Evolutionary conservation across 352 stramenopile species (phyloP).

Genomic region (Peronospora belbahrii): DNA sequence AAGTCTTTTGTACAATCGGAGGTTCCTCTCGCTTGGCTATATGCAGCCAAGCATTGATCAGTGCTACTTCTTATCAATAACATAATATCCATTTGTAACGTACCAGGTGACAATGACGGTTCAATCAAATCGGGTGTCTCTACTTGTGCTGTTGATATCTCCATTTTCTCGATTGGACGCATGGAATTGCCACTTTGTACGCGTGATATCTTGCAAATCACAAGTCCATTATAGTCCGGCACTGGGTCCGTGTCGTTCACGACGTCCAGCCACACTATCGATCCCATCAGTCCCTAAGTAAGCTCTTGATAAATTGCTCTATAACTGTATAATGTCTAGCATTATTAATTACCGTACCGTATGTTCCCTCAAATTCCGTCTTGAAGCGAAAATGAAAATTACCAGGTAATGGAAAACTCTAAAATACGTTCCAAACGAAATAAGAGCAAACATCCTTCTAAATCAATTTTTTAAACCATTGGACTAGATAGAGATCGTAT

Average conservation of each 20-base stretch:
- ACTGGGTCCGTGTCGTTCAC: slow-evolving; percentile 59
- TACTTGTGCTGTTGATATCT: slow-evolving; percentile 21
- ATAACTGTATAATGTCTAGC: too few species aligned
- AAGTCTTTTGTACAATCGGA: slow-evolving; percentile 38
- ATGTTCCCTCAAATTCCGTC: slow-evolving; percentile 78
- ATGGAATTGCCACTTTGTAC: slow-evolving; percentile 45
- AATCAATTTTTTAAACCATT: neutral
- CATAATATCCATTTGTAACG: neutral
- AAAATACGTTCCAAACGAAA: slow-evolving; percentile 1
- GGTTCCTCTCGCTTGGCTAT: slow-evolving; percentile 53
- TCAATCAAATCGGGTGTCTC: slow-evolving; percentile 62
- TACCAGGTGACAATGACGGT: slow-evolving; percentile 20
- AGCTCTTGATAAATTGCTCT: too few species aligned
- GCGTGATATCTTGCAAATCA: slow-evolving; percentile 76
- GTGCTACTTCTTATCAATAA: neutral
- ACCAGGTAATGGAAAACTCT: slow-evolving; percentile 70
- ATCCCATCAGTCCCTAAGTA: too few species aligned
- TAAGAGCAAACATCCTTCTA: neutral
- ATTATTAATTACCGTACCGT: slow-evolving; percentile 40
- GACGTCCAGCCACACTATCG: slow-evolving; percentile 81
- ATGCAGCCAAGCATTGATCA: neutral
- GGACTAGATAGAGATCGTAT: too few species aligned
- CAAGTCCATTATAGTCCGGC: slow-evolving; percentile 73
- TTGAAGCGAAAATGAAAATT: slow-evolving; percentile 86
- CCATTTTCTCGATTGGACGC: slow-evolving; percentile 30